These are phyloP conservation scores for Amphicarpaea edgeworthii DNA, from an alignment of 306 rosid genomes.

Conservation along the genomic window DNA sequence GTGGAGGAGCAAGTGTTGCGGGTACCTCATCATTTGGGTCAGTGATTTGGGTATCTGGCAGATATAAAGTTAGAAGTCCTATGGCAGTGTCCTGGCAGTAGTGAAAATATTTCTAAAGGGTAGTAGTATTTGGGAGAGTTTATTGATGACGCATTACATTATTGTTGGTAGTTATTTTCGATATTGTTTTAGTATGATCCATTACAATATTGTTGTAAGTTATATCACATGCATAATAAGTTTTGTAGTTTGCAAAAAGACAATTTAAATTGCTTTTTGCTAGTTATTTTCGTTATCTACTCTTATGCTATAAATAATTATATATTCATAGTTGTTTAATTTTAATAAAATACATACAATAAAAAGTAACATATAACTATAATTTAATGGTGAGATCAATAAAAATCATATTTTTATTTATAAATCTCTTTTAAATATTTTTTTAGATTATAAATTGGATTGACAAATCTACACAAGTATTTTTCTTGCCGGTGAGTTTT, in stretches of 20 bases:
- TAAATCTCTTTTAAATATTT: no score
- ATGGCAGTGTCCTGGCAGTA: constrained; percentile 70
- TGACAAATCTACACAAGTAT: neutral
- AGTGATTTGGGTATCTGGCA: constrained; percentile 56
- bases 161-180: constrained; percentile 16
- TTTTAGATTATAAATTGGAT: no score
- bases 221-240: constrained; percentile 15
- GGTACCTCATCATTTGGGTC: constrained; percentile 60
- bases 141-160: constrained; percentile 26
- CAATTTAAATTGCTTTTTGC: constrained; percentile 22
- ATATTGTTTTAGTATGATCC: neutral
- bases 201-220: constrained; percentile 32
- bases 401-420: no score
- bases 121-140: neutral
- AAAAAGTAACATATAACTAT: no score
- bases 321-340: no score
- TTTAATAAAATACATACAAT: no score
- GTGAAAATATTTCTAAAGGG: neutral
- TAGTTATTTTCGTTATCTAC: neutral
- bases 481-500: neutral
- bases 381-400: no score
- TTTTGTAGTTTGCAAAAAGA: neutral
- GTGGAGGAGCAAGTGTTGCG: constrained; percentile 36
- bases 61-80: constrained; percentile 69
- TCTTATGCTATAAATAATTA: no score